These are phyloP conservation scores for Trichocladium uniseriatum DNA, from an alignment of 495 filamentous ascomycete genomes.

Conservation along the genomic window DNA sequence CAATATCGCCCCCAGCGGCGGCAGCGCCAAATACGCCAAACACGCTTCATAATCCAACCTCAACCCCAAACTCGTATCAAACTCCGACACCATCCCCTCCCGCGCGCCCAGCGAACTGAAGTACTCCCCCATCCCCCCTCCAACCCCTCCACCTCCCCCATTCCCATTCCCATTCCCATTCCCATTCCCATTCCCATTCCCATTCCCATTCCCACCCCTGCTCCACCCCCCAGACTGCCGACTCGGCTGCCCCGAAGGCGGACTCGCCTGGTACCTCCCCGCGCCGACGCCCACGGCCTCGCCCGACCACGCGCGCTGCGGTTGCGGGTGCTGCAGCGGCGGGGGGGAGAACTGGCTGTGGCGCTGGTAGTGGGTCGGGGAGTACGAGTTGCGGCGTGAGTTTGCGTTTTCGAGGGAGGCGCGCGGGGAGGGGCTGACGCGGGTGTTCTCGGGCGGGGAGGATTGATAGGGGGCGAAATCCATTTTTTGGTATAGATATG, in stretches of 20 bases:
- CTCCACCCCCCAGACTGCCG: not conserved
- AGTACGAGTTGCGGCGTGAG: constrained; percentile 34
- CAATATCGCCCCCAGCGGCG: constrained; percentile 78
- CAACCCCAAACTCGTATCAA: constrained; percentile 62
- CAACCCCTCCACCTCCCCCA: not conserved
- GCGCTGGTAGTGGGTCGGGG: constrained; percentile 33
- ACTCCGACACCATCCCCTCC: constrained; percentile 44
- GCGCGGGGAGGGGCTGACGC: constrained; percentile 49
- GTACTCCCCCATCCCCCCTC: constrained; percentile 6
- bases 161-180: constrained; percentile 2
- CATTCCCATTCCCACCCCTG: not conserved
- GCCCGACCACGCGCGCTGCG: constrained; percentile 41
- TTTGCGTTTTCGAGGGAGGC: constrained; percentile 31
- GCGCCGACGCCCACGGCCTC: constrained; percentile 4
- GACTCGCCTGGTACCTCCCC: not conserved
- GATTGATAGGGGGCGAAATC: constrained; percentile 96
- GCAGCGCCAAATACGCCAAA: constrained; percentile 78
- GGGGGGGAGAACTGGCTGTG: constrained; percentile 33
- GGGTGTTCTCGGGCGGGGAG: constrained; percentile 66
- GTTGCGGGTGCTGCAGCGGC: constrained; percentile 42
- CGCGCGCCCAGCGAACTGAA: constrained; percentile 17
- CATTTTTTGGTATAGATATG: constrained; percentile 40
- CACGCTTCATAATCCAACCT: constrained; percentile 75
- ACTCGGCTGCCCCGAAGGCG: constrained; percentile 1
- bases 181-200: not conserved